Conservation (phyloP, 176 grass and related monocot species). For the Juncus effusus region DNA sequence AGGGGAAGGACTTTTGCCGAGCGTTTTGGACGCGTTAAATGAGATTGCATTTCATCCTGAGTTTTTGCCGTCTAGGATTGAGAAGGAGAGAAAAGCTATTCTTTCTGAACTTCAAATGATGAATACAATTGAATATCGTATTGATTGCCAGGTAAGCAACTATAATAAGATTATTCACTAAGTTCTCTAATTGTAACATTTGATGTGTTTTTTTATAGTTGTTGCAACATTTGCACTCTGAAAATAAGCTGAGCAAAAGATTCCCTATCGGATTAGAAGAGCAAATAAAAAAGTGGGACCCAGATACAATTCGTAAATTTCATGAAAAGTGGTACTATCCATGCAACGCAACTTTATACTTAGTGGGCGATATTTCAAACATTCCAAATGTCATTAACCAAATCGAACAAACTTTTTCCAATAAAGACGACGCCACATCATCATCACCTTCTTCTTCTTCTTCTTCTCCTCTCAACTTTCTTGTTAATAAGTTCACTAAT, state of each 20-base stretch:
- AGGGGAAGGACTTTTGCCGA: slow-evolving; percentile 77
- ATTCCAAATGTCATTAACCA: slow-evolving; percentile 56
- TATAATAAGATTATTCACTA: no score
- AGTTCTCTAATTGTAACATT: slow-evolving; percentile 7
- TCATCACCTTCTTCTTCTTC: not conserved
- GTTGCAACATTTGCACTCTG: slow-evolving; percentile 93
- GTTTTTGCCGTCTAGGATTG: slow-evolving; percentile 91
- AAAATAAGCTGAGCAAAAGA: slow-evolving; percentile 93
- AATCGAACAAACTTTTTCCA: slow-evolving; percentile 38
- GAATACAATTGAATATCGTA: slow-evolving; percentile 99
- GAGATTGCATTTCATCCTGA: slow-evolving; percentile 97
- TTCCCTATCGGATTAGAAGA: slow-evolving; percentile 98
- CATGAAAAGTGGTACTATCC: slow-evolving; percentile 98
- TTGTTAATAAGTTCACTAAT: slow-evolving; percentile 70
- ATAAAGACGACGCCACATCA: not conserved
- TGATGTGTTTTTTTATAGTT: slow-evolving; percentile 68
- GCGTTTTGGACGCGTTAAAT: slow-evolving; percentile 91
- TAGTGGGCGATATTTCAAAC: slow-evolving; percentile 83
- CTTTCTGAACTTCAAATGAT: slow-evolving; percentile 99
- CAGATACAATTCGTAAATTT: slow-evolving; percentile 80
- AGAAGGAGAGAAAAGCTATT: slow-evolving; percentile 99
- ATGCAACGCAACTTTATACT: slow-evolving; percentile 92
- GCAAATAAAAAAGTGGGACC: slow-evolving; percentile 96
- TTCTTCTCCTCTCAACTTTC: slow-evolving; percentile 38
- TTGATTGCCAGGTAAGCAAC: slow-evolving; percentile 92